Evolutionary conservation across 164 flowering plant genomes (phyloP).

Genomic region (Macadamia tetraphylla): DNA sequence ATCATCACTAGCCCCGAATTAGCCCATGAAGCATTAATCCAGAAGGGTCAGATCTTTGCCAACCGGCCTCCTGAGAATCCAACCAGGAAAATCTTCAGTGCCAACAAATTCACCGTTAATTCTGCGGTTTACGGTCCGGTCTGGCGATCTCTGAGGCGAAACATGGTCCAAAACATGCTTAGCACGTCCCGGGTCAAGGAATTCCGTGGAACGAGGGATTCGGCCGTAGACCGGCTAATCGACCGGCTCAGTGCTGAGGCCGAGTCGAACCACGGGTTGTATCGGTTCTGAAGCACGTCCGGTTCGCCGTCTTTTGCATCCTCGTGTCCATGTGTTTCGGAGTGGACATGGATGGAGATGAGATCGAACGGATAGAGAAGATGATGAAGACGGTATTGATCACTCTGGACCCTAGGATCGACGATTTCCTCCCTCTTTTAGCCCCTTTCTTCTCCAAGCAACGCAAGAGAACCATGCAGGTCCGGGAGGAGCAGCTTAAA

Average conservation of each 20-base stretch:
- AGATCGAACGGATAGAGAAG: slow-evolving; percentile 48
- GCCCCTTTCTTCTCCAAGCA: slow-evolving; percentile 71
- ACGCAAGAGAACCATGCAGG: slow-evolving; percentile 44
- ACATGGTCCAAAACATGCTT: slow-evolving; percentile 91
- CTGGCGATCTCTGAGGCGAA: slow-evolving; percentile 83
- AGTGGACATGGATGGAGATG: slow-evolving; percentile 63
- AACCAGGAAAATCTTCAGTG: slow-evolving; percentile 73
- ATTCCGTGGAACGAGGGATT: slow-evolving; percentile 36
- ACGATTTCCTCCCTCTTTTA: slow-evolving; percentile 72
- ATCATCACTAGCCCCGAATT: slow-evolving; percentile 49
- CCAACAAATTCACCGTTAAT: slow-evolving; percentile 83
- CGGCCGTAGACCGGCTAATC: slow-evolving; percentile 66
- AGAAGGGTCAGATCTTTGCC: slow-evolving; percentile 57
- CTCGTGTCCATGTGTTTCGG: slow-evolving; percentile 86
- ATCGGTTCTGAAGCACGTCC: slow-evolving; percentile 66
- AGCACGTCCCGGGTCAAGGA: slow-evolving; percentile 47
- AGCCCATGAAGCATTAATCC: slow-evolving; percentile 63
- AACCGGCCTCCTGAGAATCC: slow-evolving; percentile 75
- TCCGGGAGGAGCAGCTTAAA: slow-evolving; percentile 58
- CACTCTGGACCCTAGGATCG: slow-evolving; percentile 57
- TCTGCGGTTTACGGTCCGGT: slow-evolving; percentile 76
- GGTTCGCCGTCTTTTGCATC: slow-evolving; percentile 80
- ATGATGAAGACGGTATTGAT: slow-evolving; percentile 66
- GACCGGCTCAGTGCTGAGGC: slow-evolving; percentile 48
- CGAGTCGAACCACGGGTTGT: slow-evolving; percentile 44